Conservation (phyloP, 2,329 filamentous ascomycete species). For the Huntiella bhutanensis region DNA sequence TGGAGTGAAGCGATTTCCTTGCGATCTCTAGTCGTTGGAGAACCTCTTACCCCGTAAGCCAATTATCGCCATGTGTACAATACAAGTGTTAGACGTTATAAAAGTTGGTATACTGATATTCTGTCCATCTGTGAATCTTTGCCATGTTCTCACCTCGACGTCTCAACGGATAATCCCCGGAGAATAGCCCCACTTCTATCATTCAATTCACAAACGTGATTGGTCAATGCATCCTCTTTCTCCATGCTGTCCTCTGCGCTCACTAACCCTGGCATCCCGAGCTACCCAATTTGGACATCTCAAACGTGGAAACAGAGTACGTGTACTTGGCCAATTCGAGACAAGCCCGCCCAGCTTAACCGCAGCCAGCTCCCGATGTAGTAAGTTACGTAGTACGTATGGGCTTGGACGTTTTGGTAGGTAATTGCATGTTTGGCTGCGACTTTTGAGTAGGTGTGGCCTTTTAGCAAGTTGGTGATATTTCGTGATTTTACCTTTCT, state of each 20-base stretch:
- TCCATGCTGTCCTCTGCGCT: constrained; percentile 3
- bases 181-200: constrained; percentile 2
- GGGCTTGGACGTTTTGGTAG: no score
- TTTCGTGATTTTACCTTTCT: not conserved
- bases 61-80: constrained; percentile 10
- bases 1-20: not conserved
- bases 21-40: not conserved
- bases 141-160: not conserved
- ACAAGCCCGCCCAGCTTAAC: constrained; percentile 2
- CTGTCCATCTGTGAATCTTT: not conserved
- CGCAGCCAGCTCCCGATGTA: not conserved
- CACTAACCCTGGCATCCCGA: not conserved
- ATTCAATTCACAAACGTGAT: not conserved
- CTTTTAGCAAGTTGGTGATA: not conserved
- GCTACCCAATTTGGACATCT: no score
- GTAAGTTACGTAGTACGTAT: no score
- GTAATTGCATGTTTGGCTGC: no score
- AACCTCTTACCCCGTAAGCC: no score
- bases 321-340: constrained; percentile 10
- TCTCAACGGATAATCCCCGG: constrained; percentile 2
- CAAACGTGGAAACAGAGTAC: constrained; percentile 5
- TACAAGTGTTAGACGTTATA: constrained; percentile 11
- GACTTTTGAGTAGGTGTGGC: not conserved
- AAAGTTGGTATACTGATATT: constrained; percentile 1
- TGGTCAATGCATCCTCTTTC: not conserved